Conservation (phyloP, 202 grass and related monocot genomes). For the Cymbopogon flexuosus region DNA sequence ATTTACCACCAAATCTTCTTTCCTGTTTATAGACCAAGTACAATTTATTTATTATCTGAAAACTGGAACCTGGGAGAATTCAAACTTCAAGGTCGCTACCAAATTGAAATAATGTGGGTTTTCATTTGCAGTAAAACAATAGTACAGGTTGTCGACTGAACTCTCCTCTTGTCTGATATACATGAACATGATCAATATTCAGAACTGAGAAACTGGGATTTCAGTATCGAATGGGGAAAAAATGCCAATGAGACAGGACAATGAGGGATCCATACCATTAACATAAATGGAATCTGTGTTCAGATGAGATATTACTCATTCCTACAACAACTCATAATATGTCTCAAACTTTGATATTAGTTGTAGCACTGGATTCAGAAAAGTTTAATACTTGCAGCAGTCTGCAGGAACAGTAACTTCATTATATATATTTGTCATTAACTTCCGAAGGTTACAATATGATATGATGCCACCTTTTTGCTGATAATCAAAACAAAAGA, state of each 20-base stretch:
- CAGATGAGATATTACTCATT: background rate
- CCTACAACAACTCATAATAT: background rate
- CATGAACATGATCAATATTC: background rate
- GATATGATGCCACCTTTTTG: background rate
- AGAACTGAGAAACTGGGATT: background rate
- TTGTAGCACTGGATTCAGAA: background rate
- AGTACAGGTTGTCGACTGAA: background rate
- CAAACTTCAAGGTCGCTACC: background rate
- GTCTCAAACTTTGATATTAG: background rate
- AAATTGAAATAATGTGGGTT: background rate
- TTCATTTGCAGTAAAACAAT: background rate
- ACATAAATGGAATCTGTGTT: constrained; percentile 2
- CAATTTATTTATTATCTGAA: background rate
- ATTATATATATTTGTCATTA: background rate
- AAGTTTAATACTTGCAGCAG: background rate
- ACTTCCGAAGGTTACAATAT: background rate
- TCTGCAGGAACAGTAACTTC: background rate
- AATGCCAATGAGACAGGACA: background rate
- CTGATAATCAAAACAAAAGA: background rate
- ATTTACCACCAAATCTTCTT: background rate
- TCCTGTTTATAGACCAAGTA: background rate
- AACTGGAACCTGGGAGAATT: background rate
- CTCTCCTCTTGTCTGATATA: background rate
- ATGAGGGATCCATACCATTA: background rate
- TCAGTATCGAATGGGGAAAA: constrained; percentile 7